Evolutionary conservation across 495 filamentous ascomycete genomes (phyloP).

Genomic region (Xylaria bambusicola): DNA sequence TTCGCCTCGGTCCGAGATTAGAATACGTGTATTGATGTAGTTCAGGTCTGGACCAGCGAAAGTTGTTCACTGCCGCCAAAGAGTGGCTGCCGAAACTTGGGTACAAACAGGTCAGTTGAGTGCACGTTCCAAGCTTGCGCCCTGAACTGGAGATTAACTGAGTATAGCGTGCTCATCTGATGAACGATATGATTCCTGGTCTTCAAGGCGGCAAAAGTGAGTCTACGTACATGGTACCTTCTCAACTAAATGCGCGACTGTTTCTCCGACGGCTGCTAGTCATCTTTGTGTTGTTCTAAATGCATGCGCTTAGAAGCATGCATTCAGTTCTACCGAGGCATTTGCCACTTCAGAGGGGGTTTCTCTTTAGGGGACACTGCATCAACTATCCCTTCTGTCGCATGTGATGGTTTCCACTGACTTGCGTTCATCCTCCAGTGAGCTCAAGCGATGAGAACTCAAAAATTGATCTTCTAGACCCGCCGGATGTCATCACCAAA

Average conservation of each 20-base stretch:
- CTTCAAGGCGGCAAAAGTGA: constrained; percentile 76
- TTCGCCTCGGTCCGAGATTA: neutral
- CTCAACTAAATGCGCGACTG: no score
- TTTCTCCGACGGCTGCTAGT: no score
- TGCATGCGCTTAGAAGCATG: no score
- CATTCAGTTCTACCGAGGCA: no score
- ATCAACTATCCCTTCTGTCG: no score
- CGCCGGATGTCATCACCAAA: constrained; percentile 65
- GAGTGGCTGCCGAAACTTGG: constrained; percentile 72
- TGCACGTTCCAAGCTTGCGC: neutral
- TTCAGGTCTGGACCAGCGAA: constrained; percentile 73
- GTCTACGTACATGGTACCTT: constrained; percentile 33
- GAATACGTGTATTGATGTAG: neutral
- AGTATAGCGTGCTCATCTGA: constrained; percentile 70
- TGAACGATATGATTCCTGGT: constrained; percentile 90
- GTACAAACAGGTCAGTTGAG: constrained; percentile 55
- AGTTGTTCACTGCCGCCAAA: constrained; percentile 81
- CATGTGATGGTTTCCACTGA: no score
- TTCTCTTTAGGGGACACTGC: no score
- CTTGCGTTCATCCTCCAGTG: constrained; percentile 29
- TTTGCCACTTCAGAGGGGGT: no score
- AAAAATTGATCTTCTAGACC: constrained; percentile 91
- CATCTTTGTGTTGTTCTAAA: no score
- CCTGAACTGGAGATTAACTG: neutral
- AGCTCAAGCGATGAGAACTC: constrained; percentile 62